These are phyloP conservation scores for Scenedesmus sp. DNA, from an alignment of 163 green algal species.

Conservation along the genomic window DNA sequence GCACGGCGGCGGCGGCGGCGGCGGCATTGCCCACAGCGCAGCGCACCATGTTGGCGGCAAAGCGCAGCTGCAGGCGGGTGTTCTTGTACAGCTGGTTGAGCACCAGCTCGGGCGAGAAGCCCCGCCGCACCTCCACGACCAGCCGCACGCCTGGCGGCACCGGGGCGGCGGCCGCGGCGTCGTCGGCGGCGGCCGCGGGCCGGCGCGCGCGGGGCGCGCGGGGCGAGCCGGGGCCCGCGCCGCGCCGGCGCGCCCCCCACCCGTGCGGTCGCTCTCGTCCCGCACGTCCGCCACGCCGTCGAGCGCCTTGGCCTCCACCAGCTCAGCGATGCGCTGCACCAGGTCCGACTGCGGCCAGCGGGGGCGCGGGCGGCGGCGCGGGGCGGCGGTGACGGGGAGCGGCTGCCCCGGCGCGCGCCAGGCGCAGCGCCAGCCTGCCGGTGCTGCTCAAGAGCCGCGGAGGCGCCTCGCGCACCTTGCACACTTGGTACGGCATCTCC, in stretches of 20 bases:
- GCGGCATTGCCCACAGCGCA: too few relatives aligned
- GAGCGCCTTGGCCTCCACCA: conserved; percentile 78
- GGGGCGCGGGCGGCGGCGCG: too few relatives aligned
- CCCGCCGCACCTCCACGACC: conserved; percentile 88
- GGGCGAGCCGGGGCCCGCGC: too few relatives aligned
- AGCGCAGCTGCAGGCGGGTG: conserved; percentile 82
- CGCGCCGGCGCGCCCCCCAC: too few relatives aligned
- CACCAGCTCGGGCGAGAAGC: conserved; percentile 64
- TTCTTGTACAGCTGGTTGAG: conserved; percentile 88
- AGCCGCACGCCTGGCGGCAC: conserved; percentile 78
- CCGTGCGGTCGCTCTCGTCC: conserved; percentile 91
- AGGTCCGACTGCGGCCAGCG: conserved; percentile 63
- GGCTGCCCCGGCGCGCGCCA: too few relatives aligned
- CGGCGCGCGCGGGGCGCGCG: not conserved
- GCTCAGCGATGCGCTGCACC: conserved; percentile 75
- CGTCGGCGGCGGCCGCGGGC: not conserved
- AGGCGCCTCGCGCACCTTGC: conserved; percentile 71
- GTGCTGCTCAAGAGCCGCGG: too few relatives aligned
- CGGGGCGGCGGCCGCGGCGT: not conserved
- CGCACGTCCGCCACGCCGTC: conserved; percentile 88
- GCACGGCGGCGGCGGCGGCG: too few relatives aligned
- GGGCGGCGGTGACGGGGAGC: too few relatives aligned
- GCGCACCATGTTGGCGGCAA: conserved; percentile 78
- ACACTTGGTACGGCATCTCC: conserved; percentile 93
- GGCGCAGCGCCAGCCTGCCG: not conserved